phyloP scores from a whole-genome alignment of 164 flowering plant genomes.

The Stephania cephalantha region DNA sequence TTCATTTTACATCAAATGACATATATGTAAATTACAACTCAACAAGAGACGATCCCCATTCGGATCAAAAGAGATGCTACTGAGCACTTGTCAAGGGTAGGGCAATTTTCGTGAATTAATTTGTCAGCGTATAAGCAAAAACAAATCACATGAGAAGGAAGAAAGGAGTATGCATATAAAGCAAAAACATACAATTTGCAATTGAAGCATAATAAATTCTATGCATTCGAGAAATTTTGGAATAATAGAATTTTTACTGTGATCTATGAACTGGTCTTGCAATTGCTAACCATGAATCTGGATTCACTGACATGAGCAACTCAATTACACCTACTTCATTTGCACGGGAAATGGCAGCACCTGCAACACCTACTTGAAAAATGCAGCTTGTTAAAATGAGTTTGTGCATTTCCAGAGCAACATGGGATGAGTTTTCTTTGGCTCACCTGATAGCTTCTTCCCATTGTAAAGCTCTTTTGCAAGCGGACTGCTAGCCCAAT shows the following conservation, averaged over 20 bases:
- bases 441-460: conserved; percentile 64
- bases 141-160: too few relatives aligned
- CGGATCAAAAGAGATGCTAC: too few relatives aligned
- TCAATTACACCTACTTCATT: conserved; percentile 42
- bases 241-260: background rate
- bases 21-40: too few relatives aligned
- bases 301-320: conserved; percentile 63
- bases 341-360: conserved; percentile 53
- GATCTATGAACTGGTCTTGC: conserved; percentile 44
- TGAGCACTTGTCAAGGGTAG: too few relatives aligned
- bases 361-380: conserved; percentile 49
- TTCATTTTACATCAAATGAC: too few relatives aligned
- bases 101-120: too few relatives aligned
- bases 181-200: too few relatives aligned
- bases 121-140: too few relatives aligned
- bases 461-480: conserved; percentile 63
- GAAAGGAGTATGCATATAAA: too few relatives aligned
- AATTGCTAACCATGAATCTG: conserved; percentile 49
- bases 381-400: background rate
- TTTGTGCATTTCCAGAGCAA: background rate
- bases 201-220: too few relatives aligned
- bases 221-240: too few relatives aligned
- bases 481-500: conserved; percentile 77
- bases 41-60: too few relatives aligned
- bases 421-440: background rate